Evolutionary conservation across 2,329 filamentous ascomycete species (phyloP), one percentile per base, ranked within the genome.

Genomic region (Sporothrix luriei): DNA sequence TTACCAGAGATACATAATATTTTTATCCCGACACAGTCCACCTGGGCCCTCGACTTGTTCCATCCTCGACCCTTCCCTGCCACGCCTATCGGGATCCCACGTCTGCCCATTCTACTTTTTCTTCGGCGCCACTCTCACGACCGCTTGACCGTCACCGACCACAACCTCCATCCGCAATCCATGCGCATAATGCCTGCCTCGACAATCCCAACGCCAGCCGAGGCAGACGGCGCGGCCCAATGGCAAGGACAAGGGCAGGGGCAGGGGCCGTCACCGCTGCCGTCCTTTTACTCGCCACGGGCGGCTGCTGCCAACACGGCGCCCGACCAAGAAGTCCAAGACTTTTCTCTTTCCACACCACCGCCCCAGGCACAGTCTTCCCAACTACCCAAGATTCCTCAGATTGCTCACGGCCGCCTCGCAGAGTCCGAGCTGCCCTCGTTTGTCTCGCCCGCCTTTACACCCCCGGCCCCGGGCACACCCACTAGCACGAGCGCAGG

Each of bases 261-360:
- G 10, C 38, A 40, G 14, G 40, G 40, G 26, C 9, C 51, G 43
- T n/a, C 66, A 49, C 13, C 62, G 67, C 48, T 73, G 21, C 72
- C 72, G 19, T 73, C 72, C 4, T 73, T 73, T 24, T 73, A 73
- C 54, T 70, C 73, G 33, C 71, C 70, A 55, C 72, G 72, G 64
- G 71, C 72, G 7, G 57, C 51, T 38, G 68, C 73, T 16, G 57
- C 69, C 21, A 68, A 71, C 43, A 55, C 68, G 72, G 29, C 70
- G 3, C 16, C 38, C 57, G 40, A 62, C 68, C 57, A 55, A 54
- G 70, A 72, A 70, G 68, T 73, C 71, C 73, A 67, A 51, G 52
- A 40, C 14, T 68, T 71, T 33, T 65, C 67, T 10, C 49, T 72
- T 43, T 24, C 48, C 21, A 38, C 19, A 38, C 13, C 3, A 13